Evolutionary conservation across 2,329 filamentous ascomycete species (phyloP).

Genomic region (Ramichloridium luteum): DNA sequence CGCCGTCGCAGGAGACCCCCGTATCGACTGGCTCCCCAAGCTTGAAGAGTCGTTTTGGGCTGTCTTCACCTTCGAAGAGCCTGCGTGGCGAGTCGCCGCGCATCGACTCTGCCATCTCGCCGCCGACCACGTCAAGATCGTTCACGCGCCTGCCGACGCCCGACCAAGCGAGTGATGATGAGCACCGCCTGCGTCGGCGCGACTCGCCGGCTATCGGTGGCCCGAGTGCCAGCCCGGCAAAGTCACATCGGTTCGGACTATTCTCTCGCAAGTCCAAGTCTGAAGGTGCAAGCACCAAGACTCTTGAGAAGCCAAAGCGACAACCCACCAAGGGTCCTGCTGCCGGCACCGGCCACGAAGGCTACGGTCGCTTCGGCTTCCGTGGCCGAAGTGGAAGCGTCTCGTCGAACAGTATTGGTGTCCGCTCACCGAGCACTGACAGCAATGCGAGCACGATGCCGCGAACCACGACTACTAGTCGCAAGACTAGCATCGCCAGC

Average conservation of each 20-base stretch:
- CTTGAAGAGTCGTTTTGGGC: conserved; percentile 28
- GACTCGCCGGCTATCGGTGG: conserved; percentile 32
- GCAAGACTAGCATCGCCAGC: conserved; percentile 32
- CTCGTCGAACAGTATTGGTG: conserved; percentile 38
- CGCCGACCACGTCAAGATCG: conserved; percentile 14
- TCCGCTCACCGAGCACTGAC: conserved; percentile 34
- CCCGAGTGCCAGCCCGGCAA: conserved; percentile 46
- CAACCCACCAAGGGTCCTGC: conserved; percentile 60
- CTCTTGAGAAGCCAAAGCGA: conserved; percentile 46
- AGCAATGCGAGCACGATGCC: conserved; percentile 27
- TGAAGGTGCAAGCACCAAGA: conserved; percentile 37
- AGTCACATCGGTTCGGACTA: conserved; percentile 60
- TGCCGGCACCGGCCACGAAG: conserved; percentile 90
- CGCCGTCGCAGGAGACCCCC: conserved; percentile 35
- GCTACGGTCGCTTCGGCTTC: conserved; percentile 56
- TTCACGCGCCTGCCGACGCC: conserved; percentile 12
- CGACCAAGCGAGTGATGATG: conserved; percentile 7
- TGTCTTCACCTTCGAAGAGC: conserved; percentile 22
- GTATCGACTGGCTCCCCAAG: conserved; percentile 25
- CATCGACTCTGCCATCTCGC: conserved; percentile 23
- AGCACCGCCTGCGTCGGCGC: conserved; percentile 16
- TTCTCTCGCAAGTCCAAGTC: conserved; percentile 61
- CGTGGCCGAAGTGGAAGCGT: conserved; percentile 55
- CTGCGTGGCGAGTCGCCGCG: conserved; percentile 22
- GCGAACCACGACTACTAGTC: conserved; percentile 23